Evolutionary conservation across 176 grass and related monocot genomes (phyloP), one percentile per base, ranked within the genome.

Genomic region (Miscanthus lutarioriparius): DNA sequence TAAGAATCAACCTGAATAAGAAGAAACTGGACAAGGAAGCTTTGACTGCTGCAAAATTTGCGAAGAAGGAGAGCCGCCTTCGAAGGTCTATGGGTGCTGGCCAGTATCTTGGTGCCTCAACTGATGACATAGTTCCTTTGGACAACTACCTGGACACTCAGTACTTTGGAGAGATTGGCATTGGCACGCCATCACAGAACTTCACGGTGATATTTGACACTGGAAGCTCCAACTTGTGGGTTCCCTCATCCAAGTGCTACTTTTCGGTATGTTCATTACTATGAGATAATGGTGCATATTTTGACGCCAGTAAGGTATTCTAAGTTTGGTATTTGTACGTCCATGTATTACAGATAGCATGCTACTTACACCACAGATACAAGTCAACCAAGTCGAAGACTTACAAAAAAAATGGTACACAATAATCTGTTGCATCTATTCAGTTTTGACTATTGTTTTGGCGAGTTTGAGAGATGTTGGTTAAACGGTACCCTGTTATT

Each of bases 201-300:
- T 95, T 95, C 77, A 87, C 90, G 0, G 93, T 95, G 20, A 95
- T 95, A 59, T 95, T 95, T 4, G 93, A 95, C 66, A 95, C 93
- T 6, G 93, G 93, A 56, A 95, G 93, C 85, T 92, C 93, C 23
- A 95, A 95, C 64, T 63, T 95, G 76, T 95, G 93, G 93, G 69
- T 95, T 48, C 88, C 93, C 2, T 95, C 93, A 1, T 79, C 80
- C 0, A 95, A 91, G 87, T 95, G 93, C 68, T 85, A 91, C 28
- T 92, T 95, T 58, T 92, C 86, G 15, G 92, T 94, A 90, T 74
- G 90, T 83, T 73, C 25, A 11, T 62, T 28, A 36, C 17, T 77
- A 41, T 38, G 12, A 48, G 40, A 23, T n/a, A 36, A 54, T 28
- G 20, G 20, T 70, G 41, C 28, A 72, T 72, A 3, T 69, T 62